Percentiles rank a stretch among this genome's conserved stretches.
phyloP scores from a whole-genome alignment of 2,329 filamentous ascomycete species.

The Colletotrichum truncatum region DNA sequence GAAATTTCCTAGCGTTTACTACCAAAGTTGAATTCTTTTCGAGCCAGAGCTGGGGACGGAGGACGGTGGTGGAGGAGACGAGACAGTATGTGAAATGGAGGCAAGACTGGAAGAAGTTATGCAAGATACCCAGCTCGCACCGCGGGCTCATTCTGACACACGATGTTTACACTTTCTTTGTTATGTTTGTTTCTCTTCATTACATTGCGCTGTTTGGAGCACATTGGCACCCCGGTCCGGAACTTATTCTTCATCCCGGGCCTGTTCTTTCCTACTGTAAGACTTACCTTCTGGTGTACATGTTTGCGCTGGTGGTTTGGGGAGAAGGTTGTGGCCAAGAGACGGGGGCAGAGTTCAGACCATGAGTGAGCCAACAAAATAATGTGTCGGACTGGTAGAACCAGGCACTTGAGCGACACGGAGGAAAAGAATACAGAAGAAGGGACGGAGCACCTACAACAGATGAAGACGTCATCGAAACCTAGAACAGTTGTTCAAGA shows the following conservation, averaged over 20 bases:
- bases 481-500: background rate
- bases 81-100: slow-evolving; percentile 15
- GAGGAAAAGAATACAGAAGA: background rate
- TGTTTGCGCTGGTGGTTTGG: slow-evolving; percentile 20
- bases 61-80: background rate
- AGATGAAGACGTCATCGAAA: background rate
- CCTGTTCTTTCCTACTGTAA: slow-evolving; percentile 20
- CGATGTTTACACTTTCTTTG: slow-evolving; percentile 34
- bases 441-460: background rate
- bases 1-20: slow-evolving; percentile 35
- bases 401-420: background rate
- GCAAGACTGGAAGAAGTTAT: slow-evolving; percentile 35
- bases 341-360: background rate
- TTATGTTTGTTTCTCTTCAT: slow-evolving; percentile 24
- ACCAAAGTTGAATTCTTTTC: slow-evolving; percentile 31
- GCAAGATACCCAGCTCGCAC: slow-evolving; percentile 52
- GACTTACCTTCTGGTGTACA: slow-evolving; percentile 26
- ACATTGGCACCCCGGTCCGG: slow-evolving; percentile 6
- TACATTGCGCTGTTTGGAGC: slow-evolving; percentile 24
- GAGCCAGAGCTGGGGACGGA: slow-evolving; percentile 36
- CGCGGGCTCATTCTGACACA: slow-evolving; percentile 46
- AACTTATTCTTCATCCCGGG: background rate
- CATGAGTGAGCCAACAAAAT: background rate
- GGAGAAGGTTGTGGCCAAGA: background rate
- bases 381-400: background rate